Evolutionary conservation across 1,284 basidiomycete species (phyloP).

Genomic region (Rhodotorula sp.): DNA sequence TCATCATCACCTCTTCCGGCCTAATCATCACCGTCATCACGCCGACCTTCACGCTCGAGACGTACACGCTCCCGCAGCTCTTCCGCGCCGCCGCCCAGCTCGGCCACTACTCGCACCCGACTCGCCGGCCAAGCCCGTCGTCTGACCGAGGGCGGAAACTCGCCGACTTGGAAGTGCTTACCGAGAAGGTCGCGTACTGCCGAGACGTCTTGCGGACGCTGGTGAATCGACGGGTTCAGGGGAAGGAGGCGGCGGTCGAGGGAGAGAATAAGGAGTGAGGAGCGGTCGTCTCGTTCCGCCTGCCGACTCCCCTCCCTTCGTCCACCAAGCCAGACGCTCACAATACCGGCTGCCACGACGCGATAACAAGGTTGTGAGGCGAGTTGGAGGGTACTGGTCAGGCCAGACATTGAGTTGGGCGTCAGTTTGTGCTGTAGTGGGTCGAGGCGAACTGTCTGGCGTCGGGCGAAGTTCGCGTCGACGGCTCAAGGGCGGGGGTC

Average conservation of each 20-base stretch:
- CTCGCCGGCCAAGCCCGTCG: conserved; percentile 36
- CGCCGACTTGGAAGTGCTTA: conserved; percentile 54
- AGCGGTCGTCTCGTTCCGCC: too few relatives aligned
- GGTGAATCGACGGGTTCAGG: conserved; percentile 28
- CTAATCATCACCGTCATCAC: conserved; percentile 82
- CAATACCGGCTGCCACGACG: too few relatives aligned
- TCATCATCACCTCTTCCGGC: conserved; percentile 79
- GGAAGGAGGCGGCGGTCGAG: conserved; percentile 1
- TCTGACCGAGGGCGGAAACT: conserved; percentile 49
- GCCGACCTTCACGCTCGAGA: conserved; percentile 75
- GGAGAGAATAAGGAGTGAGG: background rate
- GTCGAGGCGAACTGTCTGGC: too few relatives aligned
- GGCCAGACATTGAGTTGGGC: too few relatives aligned
- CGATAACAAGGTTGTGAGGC: too few relatives aligned
- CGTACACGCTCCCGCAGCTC: conserved; percentile 71
- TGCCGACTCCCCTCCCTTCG: too few relatives aligned
- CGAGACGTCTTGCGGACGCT: conserved; percentile 63
- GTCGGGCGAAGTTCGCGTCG: too few relatives aligned
- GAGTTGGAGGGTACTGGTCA: too few relatives aligned
- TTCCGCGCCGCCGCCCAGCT: conserved; percentile 59
- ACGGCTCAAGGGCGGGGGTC: too few relatives aligned
- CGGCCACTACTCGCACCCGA: conserved; percentile 43
- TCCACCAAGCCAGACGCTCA: too few relatives aligned
- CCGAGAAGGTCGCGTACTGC: conserved; percentile 78
- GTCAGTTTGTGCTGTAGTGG: too few relatives aligned